These are phyloP conservation scores for Cryptococcus sp. DNA, from an alignment of 1,284 basidiomycete genomes.

Conservation along the genomic window DNA sequence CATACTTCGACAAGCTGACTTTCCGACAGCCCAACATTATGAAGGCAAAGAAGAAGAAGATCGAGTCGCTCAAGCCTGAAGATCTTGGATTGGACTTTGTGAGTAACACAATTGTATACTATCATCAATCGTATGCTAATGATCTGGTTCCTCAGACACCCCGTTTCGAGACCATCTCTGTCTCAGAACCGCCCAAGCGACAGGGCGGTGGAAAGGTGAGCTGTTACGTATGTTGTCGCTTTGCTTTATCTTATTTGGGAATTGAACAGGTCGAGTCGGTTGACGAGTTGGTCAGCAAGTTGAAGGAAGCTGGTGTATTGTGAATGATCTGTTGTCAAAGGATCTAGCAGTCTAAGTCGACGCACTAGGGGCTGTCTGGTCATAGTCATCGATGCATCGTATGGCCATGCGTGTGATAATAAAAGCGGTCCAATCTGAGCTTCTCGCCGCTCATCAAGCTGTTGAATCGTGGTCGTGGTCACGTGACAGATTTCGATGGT, in stretches of 20 bases:
- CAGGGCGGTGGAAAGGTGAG: constrained; percentile 86
- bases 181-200: constrained; percentile 88
- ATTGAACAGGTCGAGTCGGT: constrained; percentile 69
- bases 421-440: no score
- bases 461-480: no score
- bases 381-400: no score
- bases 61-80: constrained; percentile 77
- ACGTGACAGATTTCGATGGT: no score
- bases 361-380: no score
- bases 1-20: not conserved
- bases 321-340: constrained; percentile 18
- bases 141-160: constrained; percentile 56
- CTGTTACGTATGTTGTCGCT: not conserved
- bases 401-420: no score
- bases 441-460: no score
- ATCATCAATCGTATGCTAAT: not conserved
- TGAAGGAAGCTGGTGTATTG: constrained; percentile 83
- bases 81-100: constrained; percentile 68
- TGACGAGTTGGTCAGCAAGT: constrained; percentile 84
- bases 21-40: constrained; percentile 76
- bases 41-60: constrained; percentile 99
- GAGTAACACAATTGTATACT: constrained; percentile 15
- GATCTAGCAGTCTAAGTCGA: no score
- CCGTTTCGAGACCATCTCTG: constrained; percentile 81
- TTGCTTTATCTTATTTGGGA: not conserved